A percentile compares a stretch with the other conserved stretches of the same genome.
Conservation (phyloP, 2,329 filamentous ascomycete species). For the Alternaria consortialis region DNA sequence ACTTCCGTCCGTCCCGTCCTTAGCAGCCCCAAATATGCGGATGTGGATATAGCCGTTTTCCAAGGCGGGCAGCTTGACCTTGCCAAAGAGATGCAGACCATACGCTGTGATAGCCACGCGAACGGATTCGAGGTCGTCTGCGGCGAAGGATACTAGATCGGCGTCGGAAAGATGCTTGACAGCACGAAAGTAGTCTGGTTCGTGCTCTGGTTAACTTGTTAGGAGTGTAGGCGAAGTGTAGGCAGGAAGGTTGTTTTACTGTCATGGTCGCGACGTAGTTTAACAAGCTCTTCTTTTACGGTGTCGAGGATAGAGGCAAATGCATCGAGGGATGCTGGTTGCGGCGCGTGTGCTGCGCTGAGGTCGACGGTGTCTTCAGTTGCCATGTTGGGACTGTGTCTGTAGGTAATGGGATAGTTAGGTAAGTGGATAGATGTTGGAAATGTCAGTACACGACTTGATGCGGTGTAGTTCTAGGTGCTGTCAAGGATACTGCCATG, state of each 20-base stretch:
- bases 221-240: not conserved
- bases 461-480: not conserved
- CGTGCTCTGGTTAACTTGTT: conserved; percentile 39
- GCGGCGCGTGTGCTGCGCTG: conserved; percentile 43
- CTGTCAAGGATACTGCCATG: not conserved
- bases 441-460: not conserved
- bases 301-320: conserved; percentile 43
- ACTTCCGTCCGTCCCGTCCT: conserved; percentile 47
- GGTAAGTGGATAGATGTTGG: not conserved
- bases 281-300: conserved; percentile 45
- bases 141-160: conserved; percentile 41
- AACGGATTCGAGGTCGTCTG: conserved; percentile 37
- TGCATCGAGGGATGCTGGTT: conserved; percentile 46
- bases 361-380: conserved; percentile 49
- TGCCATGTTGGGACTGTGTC: conserved; percentile 37
- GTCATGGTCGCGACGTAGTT: conserved; percentile 47
- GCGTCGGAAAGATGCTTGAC: conserved; percentile 54
- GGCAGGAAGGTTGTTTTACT: conserved; percentile 26
- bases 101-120: conserved; percentile 44
- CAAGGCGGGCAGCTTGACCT: conserved; percentile 36
- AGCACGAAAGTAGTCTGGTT: conserved; percentile 49
- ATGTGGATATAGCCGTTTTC: conserved; percentile 44
- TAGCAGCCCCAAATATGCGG: conserved; percentile 42
- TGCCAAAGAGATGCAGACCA: conserved; percentile 45
- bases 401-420: not conserved